Conservation (phyloP, 345 rosid genomes). For the Eucalyptus marginata region DNA sequence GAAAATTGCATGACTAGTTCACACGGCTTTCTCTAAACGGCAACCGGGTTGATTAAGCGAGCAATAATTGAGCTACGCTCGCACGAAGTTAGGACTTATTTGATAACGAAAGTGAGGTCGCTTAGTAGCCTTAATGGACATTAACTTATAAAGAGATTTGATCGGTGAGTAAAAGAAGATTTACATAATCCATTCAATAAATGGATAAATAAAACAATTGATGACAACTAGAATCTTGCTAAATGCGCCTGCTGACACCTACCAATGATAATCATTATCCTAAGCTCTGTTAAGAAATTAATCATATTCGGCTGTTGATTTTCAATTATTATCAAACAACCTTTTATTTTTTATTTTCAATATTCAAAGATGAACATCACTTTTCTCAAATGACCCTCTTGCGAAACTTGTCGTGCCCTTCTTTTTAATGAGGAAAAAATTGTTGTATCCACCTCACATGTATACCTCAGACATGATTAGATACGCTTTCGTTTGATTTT, state of each 20-base stretch:
- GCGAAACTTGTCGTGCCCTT: background rate
- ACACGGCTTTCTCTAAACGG: background rate
- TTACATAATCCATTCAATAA: background rate
- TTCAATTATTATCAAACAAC: background rate
- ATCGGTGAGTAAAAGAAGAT: background rate
- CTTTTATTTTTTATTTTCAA: background rate
- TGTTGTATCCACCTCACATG: background rate
- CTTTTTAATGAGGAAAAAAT: background rate
- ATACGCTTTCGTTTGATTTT: background rate
- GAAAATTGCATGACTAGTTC: background rate
- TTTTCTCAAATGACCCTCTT: background rate
- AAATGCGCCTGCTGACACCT: background rate
- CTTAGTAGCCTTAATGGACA: background rate
- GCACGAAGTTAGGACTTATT: background rate
- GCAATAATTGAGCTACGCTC: background rate
- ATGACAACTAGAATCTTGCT: background rate
- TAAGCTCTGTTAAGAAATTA: background rate
- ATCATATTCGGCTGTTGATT: background rate
- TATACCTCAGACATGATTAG: background rate
- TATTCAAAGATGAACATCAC: background rate
- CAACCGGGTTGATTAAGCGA: background rate
- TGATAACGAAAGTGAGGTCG: background rate
- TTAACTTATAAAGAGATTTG: background rate
- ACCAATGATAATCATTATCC: background rate
- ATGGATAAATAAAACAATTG: background rate